Evolutionary conservation across 2,329 filamentous ascomycete genomes (phyloP).

Genomic region (Corynespora cassiicola): DNA sequence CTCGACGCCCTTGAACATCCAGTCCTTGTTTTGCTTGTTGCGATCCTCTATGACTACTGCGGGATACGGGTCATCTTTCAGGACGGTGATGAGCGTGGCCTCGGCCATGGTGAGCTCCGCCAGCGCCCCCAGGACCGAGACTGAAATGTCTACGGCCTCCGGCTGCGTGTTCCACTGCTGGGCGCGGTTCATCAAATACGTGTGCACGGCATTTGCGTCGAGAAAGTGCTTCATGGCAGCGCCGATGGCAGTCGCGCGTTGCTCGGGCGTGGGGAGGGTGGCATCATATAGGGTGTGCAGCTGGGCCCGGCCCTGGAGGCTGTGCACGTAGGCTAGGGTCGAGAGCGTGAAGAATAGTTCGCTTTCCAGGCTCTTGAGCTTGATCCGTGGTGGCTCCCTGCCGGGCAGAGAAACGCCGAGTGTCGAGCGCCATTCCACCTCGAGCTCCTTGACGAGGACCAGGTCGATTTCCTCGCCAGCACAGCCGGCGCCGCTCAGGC

Average conservation of each 20-base stretch:
- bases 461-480: slow-evolving; percentile 71
- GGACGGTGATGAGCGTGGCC: slow-evolving; percentile 84
- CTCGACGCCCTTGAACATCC: slow-evolving; percentile 93
- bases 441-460: slow-evolving; percentile 70
- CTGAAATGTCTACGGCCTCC: slow-evolving; percentile 49
- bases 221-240: slow-evolving; percentile 79
- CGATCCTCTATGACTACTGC: slow-evolving; percentile 80
- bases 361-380: slow-evolving; percentile 76
- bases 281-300: slow-evolving; percentile 77
- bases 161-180: slow-evolving; percentile 46
- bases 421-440: slow-evolving; percentile 82
- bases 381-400: slow-evolving; percentile 70
- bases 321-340: slow-evolving; percentile 77
- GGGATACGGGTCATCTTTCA: slow-evolving; percentile 95
- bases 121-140: slow-evolving; percentile 52
- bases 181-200: slow-evolving; percentile 69
- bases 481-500: slow-evolving; percentile 65
- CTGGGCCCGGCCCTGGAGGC: slow-evolving; percentile 72
- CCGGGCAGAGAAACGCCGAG: slow-evolving; percentile 66
- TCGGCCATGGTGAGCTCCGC: slow-evolving; percentile 78
- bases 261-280: slow-evolving; percentile 61
- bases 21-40: slow-evolving; percentile 85
- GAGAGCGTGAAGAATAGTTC: slow-evolving; percentile 82
- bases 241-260: slow-evolving; percentile 73
- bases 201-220: slow-evolving; percentile 78